phyloP scores from a whole-genome alignment of 208 protist genomes.

The Wallacemonas rigidus region DNA sequence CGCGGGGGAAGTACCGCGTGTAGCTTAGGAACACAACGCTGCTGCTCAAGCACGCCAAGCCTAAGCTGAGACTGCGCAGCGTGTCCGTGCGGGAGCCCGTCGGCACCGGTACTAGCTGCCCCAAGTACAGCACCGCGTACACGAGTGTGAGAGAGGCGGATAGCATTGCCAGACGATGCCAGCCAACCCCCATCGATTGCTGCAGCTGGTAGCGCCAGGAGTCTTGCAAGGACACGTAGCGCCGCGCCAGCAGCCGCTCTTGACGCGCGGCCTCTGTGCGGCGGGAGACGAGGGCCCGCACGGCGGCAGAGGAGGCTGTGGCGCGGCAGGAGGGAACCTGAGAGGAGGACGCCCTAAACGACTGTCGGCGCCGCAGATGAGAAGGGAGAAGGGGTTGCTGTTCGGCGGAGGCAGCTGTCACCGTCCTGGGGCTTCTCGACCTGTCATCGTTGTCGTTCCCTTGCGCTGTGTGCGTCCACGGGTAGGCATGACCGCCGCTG shows the following conservation, averaged over 20 bases:
- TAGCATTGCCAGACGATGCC: constrained; percentile 40
- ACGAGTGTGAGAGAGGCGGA: constrained; percentile 28
- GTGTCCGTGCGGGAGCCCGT: constrained; percentile 25
- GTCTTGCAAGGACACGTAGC: constrained; percentile 45
- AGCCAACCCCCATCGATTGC: constrained; percentile 38
- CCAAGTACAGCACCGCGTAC: constrained; percentile 32
- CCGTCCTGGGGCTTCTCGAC: neutral
- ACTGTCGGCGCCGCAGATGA: neutral
- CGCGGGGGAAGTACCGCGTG: constrained; percentile 50
- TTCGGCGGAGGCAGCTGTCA: neutral
- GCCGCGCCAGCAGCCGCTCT: constrained; percentile 37
- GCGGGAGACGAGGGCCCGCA: neutral
- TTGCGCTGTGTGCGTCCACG: neutral
- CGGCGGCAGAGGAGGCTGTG: neutral
- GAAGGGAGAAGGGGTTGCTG: neutral
- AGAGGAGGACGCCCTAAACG: no score
- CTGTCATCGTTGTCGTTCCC: neutral
- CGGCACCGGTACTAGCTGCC: constrained; percentile 23
- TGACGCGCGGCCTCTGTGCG: neutral
- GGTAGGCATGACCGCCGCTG: no score
- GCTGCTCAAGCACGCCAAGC: constrained; percentile 36
- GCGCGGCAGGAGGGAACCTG: no score
- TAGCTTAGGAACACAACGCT: constrained; percentile 50
- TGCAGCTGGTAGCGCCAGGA: constrained; percentile 48
- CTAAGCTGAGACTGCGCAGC: constrained; percentile 38